Percentiles rank a stretch among this genome's conserved stretches.
phyloP scores from a whole-genome alignment of 306 rosid species.

The Luffa aegyptiaca region DNA sequence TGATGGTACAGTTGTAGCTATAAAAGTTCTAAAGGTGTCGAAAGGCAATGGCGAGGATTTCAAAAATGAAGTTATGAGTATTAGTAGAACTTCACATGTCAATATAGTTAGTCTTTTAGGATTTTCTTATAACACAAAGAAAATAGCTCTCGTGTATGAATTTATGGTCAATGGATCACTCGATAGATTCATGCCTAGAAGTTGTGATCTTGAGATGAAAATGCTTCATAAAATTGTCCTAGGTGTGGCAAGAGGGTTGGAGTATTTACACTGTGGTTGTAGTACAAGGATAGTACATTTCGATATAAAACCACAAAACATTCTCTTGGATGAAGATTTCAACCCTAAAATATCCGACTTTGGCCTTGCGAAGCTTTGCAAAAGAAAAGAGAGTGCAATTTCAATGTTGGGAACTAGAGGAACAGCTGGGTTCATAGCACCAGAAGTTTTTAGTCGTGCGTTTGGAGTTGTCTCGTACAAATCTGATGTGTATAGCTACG shows the following conservation, averaged over 20 bases:
- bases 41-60: background rate
- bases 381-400: background rate
- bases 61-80: background rate
- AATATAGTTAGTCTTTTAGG: too few species aligned
- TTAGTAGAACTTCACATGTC: background rate
- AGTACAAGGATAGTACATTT: conserved; percentile 1
- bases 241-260: background rate
- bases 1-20: background rate
- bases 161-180: conserved; percentile 4
- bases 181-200: background rate
- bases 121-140: background rate
- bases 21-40: background rate
- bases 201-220: background rate
- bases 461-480: too few species aligned
- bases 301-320: conserved; percentile 1
- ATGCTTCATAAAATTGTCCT: background rate
- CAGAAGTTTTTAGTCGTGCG: too few species aligned
- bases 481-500: too few species aligned
- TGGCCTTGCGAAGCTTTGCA: conserved; percentile 5
- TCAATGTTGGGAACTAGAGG: background rate
- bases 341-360: background rate
- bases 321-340: conserved; percentile 1
- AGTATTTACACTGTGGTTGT: background rate
- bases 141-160: background rate
- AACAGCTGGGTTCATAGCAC: too few species aligned